Percentiles rank a stretch among this genome's conserved stretches.
phyloP scores from a whole-genome alignment of 2,329 filamentous ascomycete species.

The Phoma herbarum region DNA sequence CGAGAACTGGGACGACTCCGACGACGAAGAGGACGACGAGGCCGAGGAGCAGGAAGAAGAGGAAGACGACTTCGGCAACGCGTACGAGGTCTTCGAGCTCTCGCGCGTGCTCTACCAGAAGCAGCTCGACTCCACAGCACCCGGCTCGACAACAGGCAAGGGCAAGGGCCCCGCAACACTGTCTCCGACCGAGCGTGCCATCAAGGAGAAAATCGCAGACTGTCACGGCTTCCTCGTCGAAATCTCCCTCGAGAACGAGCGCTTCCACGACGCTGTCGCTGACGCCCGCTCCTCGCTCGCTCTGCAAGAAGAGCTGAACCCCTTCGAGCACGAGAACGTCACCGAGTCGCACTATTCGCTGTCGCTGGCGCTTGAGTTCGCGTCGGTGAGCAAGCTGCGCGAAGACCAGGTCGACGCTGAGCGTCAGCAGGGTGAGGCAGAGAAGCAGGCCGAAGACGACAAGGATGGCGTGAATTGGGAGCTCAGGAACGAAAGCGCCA shows the following conservation, averaged over 20 bases:
- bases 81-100: slow-evolving; percentile 70
- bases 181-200: slow-evolving; percentile 42
- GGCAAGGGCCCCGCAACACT: slow-evolving; percentile 58
- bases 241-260: slow-evolving; percentile 96
- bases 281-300: slow-evolving; percentile 81
- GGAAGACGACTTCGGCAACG: slow-evolving; percentile 70
- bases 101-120: slow-evolving; percentile 67
- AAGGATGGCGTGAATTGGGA: slow-evolving; percentile 70
- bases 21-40: slow-evolving; percentile 67
- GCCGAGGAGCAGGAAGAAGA: slow-evolving; percentile 61
- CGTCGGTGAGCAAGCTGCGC: slow-evolving; percentile 73
- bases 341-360: slow-evolving; percentile 98
- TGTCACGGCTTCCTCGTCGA: slow-evolving; percentile 94
- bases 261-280: slow-evolving; percentile 85
- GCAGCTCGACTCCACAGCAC: slow-evolving; percentile 60
- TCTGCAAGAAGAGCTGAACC: slow-evolving; percentile 80
- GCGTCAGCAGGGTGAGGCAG: slow-evolving; percentile 45
- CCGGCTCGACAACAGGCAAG: slow-evolving; percentile 49
- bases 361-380: slow-evolving; percentile 92
- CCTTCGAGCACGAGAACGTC: slow-evolving; percentile 81
- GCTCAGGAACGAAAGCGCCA: slow-evolving; percentile 74
- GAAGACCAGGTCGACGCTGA: slow-evolving; percentile 58
- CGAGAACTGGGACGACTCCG: slow-evolving; percentile 83
- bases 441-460: slow-evolving; percentile 45
- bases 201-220: slow-evolving; percentile 86